These are phyloP conservation scores for Petasospora rhodanensis DNA, from an alignment of 1,139 yeast species.

Conservation along the genomic window DNA sequence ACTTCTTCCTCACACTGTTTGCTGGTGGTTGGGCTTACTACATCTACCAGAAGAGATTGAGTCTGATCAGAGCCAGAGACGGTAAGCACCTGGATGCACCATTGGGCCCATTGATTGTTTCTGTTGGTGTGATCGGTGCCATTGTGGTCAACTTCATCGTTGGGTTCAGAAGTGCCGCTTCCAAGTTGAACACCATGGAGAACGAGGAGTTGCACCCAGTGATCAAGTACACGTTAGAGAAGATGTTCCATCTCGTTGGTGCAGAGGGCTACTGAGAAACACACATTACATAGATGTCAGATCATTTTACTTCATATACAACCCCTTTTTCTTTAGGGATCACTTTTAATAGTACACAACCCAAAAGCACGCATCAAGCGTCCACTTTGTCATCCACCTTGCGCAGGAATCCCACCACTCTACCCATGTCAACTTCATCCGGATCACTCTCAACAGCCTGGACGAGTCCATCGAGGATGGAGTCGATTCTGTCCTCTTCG, in stretches of 20 bases:
- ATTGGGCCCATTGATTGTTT: constrained; percentile 79
- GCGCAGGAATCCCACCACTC: constrained; percentile 45
- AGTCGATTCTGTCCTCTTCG: constrained; percentile 73
- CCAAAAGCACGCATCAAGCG: too few relatives aligned
- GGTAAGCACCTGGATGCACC: constrained; percentile 87
- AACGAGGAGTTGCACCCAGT: constrained; percentile 24
- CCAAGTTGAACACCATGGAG: constrained; percentile 12
- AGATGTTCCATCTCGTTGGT: constrained; percentile 30
- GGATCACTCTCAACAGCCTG: constrained; percentile 89
- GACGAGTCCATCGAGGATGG: constrained; percentile 74
- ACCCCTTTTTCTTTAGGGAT: too few relatives aligned
- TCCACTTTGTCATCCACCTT: constrained; percentile 31
- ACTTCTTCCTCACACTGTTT: constrained; percentile 77
- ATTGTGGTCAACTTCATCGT: constrained; percentile 67
- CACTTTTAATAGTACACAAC: too few relatives aligned
- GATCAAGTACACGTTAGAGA: constrained; percentile 26
- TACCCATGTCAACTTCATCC: constrained; percentile 54
- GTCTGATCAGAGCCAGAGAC: constrained; percentile 72
- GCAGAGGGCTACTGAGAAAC: constrained; percentile 20
- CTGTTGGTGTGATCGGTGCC: constrained; percentile 62
- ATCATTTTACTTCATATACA: too few relatives aligned
- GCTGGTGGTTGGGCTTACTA: constrained; percentile 88
- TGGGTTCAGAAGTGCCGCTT: constrained; percentile 50
- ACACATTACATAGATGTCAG: not conserved
- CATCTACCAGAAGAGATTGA: constrained; percentile 66